These are phyloP conservation scores for Arabidopsis lyrata DNA, from an alignment of 441 rosid species.

Conservation along the genomic window DNA sequence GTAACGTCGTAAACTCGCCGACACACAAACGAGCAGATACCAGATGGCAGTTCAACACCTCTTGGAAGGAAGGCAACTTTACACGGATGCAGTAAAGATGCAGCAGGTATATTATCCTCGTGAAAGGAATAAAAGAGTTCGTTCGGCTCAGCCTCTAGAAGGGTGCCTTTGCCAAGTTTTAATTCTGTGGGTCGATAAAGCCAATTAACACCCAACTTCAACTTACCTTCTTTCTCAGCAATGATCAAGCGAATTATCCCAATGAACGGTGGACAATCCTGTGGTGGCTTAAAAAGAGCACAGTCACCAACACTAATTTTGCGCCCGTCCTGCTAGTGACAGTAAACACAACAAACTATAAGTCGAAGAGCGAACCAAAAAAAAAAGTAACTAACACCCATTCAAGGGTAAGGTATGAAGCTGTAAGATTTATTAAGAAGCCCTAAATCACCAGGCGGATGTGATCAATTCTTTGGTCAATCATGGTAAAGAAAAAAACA, in stretches of 20 bases:
- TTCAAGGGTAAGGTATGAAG: no score
- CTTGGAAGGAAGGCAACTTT: slow-evolving; percentile 82
- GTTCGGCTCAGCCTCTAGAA: slow-evolving; percentile 88
- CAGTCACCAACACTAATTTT: slow-evolving; percentile 85
- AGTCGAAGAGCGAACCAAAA: no score
- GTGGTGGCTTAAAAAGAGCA: slow-evolving; percentile 83
- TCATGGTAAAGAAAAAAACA: no score
- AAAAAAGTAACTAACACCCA: no score
- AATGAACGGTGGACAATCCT: slow-evolving; percentile 80
- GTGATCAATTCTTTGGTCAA: no score
- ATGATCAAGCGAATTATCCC: slow-evolving; percentile 70
- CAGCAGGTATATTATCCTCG: slow-evolving; percentile 89
- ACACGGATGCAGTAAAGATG: slow-evolving; percentile 86
- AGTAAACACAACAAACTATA: no score
- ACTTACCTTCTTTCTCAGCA: slow-evolving; percentile 55
- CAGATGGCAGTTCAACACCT: slow-evolving; percentile 81
- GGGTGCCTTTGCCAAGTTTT: slow-evolving; percentile 88
- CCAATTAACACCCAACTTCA: slow-evolving; percentile 80
- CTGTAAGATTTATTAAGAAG: no score
- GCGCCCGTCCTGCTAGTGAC: slow-evolving; percentile 73
- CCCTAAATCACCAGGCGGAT: no score
- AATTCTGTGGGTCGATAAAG: slow-evolving; percentile 84
- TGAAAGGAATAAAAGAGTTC: slow-evolving; percentile 92
- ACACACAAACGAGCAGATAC: slow-evolving; percentile 84
- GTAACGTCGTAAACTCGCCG: slow-evolving; percentile 82